Evolutionary conservation across 345 rosid species (phyloP).

Genomic region (Linum trigynum): DNA sequence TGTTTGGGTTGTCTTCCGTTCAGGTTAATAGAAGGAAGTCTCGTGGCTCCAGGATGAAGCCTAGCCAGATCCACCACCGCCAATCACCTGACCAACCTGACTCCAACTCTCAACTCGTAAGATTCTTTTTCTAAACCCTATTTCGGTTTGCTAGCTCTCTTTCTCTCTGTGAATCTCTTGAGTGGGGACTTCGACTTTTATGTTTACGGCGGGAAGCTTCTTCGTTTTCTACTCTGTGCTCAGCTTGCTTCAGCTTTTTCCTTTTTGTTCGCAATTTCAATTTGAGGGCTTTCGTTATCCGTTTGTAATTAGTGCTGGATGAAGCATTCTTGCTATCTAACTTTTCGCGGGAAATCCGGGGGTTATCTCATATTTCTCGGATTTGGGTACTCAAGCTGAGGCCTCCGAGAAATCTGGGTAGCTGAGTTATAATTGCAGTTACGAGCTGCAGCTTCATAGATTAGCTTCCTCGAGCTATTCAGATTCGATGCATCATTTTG

Average conservation of each 20-base stretch:
- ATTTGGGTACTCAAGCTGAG: neutral
- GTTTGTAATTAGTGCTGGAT: neutral
- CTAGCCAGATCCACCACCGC: conserved; percentile 20
- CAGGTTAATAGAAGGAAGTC: conserved; percentile 20
- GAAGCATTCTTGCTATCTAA: neutral
- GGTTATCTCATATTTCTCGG: neutral
- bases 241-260: neutral
- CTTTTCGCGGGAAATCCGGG: no score
- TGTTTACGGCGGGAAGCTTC: no score
- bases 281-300: neutral
- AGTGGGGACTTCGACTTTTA: no score
- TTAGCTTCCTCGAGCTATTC: no score
- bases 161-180: neutral
- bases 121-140: neutral
- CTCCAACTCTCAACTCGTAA: conserved; percentile 15
- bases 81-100: conserved; percentile 16
- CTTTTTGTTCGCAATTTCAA: neutral
- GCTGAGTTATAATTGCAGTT: neutral
- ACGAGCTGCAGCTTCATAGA: no score
- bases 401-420: neutral
- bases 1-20: conserved; percentile 2
- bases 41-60: conserved; percentile 13
- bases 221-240: neutral
- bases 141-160: neutral
- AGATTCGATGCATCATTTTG: no score